These are phyloP conservation scores for Jaminaea rosea DNA, from an alignment of 1,284 basidiomycete species.

Conservation along the genomic window DNA sequence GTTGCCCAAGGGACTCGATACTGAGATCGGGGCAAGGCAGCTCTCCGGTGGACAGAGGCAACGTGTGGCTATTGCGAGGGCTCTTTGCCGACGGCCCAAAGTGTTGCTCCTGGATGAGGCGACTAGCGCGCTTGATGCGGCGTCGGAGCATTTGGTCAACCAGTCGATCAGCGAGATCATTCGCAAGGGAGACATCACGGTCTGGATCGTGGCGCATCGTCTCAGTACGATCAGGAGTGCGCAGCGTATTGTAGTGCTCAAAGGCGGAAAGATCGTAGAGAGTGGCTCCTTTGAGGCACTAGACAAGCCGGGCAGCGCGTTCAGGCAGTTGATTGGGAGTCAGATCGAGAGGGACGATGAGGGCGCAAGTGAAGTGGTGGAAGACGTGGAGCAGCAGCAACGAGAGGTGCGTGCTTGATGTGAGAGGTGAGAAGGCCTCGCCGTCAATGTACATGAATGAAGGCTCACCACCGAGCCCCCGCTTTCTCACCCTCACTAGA, in stretches of 20 bases:
- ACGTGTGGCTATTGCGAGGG: constrained; percentile 52
- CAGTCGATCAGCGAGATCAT: constrained; percentile 50
- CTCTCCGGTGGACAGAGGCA: constrained; percentile 51
- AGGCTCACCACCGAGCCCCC: background rate
- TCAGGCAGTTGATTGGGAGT: constrained; percentile 38
- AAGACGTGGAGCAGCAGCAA: constrained; percentile 3
- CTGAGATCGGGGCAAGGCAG: constrained; percentile 51
- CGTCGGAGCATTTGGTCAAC: constrained; percentile 50
- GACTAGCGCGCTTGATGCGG: constrained; percentile 48
- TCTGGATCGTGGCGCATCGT: constrained; percentile 52
- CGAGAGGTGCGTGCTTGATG: background rate
- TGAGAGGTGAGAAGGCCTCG: background rate
- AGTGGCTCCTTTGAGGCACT: constrained; percentile 50
- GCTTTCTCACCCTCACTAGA: background rate
- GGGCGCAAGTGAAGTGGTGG: constrained; percentile 3
- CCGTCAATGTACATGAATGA: background rate
- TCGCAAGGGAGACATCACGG: constrained; percentile 50
- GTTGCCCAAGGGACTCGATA: constrained; percentile 75
- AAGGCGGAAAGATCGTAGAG: constrained; percentile 51
- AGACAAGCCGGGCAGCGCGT: constrained; percentile 34
- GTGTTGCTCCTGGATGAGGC: constrained; percentile 48
- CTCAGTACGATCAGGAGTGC: constrained; percentile 51
- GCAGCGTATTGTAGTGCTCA: constrained; percentile 50
- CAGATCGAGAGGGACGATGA: constrained; percentile 23
- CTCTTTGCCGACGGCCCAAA: constrained; percentile 50